Percentiles rank a stretch among this genome's conserved stretches.
phyloP scores from a whole-genome alignment of 2,329 filamentous ascomycete species.

The Aspergillus costaricaensis region DNA sequence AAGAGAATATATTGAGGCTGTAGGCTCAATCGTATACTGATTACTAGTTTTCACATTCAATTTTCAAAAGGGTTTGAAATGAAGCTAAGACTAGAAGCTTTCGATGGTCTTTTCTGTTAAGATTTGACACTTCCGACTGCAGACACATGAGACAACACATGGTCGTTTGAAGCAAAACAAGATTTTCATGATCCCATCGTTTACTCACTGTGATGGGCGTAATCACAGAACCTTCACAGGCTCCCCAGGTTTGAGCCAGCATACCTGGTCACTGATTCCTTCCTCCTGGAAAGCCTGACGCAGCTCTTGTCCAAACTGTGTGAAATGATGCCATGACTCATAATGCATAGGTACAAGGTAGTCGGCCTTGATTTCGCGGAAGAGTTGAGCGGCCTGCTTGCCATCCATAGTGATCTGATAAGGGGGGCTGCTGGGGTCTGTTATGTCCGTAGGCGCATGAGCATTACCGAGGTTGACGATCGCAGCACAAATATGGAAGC shows the following conservation, averaged over 20 bases:
- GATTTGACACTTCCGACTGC: too few relatives aligned
- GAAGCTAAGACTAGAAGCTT: too few relatives aligned
- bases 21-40: too few relatives aligned
- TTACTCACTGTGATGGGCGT: too few relatives aligned
- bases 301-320: slow-evolving; percentile 37
- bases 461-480: slow-evolving; percentile 48
- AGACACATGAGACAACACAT: too few relatives aligned
- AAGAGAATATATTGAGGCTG: too few relatives aligned
- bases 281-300: slow-evolving; percentile 35
- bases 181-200: too few relatives aligned
- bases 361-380: slow-evolving; percentile 45
- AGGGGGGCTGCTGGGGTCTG: slow-evolving; percentile 21
- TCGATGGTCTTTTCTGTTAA: too few relatives aligned
- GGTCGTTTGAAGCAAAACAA: too few relatives aligned
- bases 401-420: slow-evolving; percentile 51
- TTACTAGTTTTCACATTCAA: too few relatives aligned
- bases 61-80: too few relatives aligned
- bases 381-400: slow-evolving; percentile 42
- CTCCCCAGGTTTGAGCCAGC: slow-evolving; percentile 39
- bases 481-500: slow-evolving; percentile 43
- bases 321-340: slow-evolving; percentile 51
- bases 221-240: slow-evolving; percentile 2
- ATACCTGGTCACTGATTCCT: slow-evolving; percentile 37
- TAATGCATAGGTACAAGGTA: slow-evolving; percentile 52
- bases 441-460: slow-evolving; percentile 14